These are phyloP conservation scores for Xanthoconium purpureum DNA, from an alignment of 768 basidiomycete genomes.

Conservation along the genomic window DNA sequence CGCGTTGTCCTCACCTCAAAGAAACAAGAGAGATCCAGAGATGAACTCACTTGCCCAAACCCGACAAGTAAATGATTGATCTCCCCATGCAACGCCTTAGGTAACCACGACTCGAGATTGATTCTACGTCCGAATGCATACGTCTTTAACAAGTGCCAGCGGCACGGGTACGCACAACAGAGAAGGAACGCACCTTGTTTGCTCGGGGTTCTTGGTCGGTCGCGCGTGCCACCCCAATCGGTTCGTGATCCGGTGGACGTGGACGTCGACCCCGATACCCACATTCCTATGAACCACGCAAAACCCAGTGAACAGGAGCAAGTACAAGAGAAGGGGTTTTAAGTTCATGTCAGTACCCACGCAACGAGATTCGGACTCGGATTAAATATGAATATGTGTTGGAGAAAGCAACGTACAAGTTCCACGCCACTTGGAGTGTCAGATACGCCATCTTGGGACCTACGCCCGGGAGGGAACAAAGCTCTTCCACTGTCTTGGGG, in stretches of 20 bases:
- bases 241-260: constrained; percentile 95
- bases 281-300: constrained; percentile 50
- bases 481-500: constrained; percentile 82
- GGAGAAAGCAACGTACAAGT: constrained; percentile 50
- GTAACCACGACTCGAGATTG: constrained; percentile 83
- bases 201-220: constrained; percentile 81
- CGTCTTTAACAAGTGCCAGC: too few species aligned
- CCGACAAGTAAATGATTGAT: constrained; percentile 83
- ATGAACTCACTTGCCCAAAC: constrained; percentile 66
- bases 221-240: constrained; percentile 88
- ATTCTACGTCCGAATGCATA: constrained; percentile 38
- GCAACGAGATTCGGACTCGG: background rate
- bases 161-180: background rate
- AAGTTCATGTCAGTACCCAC: background rate
- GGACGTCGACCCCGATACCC: constrained; percentile 95
- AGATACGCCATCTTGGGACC: constrained; percentile 98
- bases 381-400: background rate
- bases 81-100: constrained; percentile 64
- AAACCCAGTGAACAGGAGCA: background rate
- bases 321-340: background rate
- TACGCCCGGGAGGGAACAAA: constrained; percentile 86
- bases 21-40: too few species aligned
- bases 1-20: background rate
- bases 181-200: constrained; percentile 59
- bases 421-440: constrained; percentile 80